These are phyloP conservation scores for Nothophoma quercina DNA, from an alignment of 2,329 filamentous ascomycete species.

Conservation along the genomic window DNA sequence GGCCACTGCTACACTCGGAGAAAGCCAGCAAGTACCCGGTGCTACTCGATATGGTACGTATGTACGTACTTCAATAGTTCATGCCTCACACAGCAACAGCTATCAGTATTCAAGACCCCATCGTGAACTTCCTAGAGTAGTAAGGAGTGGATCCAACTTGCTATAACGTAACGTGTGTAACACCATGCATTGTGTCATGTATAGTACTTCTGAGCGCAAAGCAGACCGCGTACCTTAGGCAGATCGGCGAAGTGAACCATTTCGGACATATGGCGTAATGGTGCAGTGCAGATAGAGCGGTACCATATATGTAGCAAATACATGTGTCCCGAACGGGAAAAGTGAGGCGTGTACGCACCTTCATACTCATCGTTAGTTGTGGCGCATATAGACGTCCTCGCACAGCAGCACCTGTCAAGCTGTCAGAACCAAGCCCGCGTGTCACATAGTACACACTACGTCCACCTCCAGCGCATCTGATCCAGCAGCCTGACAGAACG, in stretches of 20 bases:
- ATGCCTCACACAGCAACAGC: neutral
- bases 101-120: neutral
- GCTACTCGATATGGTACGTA: neutral
- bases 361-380: neutral
- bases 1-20: neutral
- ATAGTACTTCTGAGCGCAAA: neutral
- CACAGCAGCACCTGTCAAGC: constrained; percentile 36
- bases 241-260: neutral
- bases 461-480: constrained; percentile 22
- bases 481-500: constrained; percentile 7
- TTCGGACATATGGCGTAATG: neutral
- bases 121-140: neutral
- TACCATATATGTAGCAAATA: neutral
- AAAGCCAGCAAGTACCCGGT: neutral
- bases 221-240: neutral
- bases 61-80: neutral
- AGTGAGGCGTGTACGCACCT: neutral
- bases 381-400: constrained; percentile 17
- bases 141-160: neutral
- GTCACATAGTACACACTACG: constrained; percentile 3
- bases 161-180: neutral
- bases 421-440: constrained; percentile 26
- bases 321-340: neutral
- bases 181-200: constrained; percentile 11
- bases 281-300: neutral